Evolutionary conservation across 2,329 filamentous ascomycete species (phyloP).

Genomic region (Exophiala lecanii-corni): DNA sequence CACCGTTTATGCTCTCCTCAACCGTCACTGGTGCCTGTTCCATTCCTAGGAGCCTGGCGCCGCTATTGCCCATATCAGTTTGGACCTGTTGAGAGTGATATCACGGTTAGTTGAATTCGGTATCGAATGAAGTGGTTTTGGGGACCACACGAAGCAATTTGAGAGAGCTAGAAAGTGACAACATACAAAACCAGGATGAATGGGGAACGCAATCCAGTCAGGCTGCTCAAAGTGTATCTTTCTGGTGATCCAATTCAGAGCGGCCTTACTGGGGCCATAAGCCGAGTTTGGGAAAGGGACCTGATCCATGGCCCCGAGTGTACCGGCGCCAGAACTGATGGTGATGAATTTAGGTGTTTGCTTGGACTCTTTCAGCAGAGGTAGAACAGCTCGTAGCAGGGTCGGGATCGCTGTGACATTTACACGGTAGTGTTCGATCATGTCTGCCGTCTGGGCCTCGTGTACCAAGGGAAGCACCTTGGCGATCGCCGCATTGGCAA

Average conservation of each 20-base stretch:
- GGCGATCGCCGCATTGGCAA: slow-evolving; percentile 49
- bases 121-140: neutral
- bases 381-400: slow-evolving; percentile 44
- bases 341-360: slow-evolving; percentile 12
- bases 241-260: slow-evolving; percentile 34
- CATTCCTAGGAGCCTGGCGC: slow-evolving; percentile 16
- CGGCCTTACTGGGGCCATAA: slow-evolving; percentile 44
- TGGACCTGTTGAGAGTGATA: slow-evolving; percentile 14
- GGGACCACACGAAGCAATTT: no score
- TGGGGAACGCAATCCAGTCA: slow-evolving; percentile 10
- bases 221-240: slow-evolving; percentile 37
- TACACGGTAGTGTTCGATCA: slow-evolving; percentile 31
- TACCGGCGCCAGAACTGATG: slow-evolving; percentile 8
- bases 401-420: slow-evolving; percentile 37
- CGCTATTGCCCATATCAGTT: slow-evolving; percentile 27
- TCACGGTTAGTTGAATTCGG: no score
- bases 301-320: slow-evolving; percentile 3
- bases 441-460: slow-evolving; percentile 11
- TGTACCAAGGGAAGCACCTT: slow-evolving; percentile 18
- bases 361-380: slow-evolving; percentile 35
- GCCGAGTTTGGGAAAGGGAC: slow-evolving; percentile 17
- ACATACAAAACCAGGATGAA: slow-evolving; percentile 15
- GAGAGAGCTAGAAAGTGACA: neutral
- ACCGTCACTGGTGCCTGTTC: slow-evolving; percentile 23
- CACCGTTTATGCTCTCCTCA: slow-evolving; percentile 22